phyloP scores from a whole-genome alignment of 164 flowering plant species.

The Buxus sempervirens region DNA sequence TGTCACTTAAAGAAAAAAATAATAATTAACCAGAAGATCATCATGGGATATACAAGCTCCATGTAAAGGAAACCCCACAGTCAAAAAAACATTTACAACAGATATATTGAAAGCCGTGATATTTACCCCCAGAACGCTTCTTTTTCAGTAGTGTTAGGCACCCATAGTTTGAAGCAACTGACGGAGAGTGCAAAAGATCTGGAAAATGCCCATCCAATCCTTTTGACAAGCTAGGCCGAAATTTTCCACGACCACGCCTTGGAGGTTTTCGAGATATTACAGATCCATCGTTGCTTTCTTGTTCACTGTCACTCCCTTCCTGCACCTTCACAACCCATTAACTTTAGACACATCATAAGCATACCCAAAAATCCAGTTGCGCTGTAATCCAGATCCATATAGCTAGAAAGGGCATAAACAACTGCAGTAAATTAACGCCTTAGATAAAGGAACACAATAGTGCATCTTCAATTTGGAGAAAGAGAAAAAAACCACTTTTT shows the following conservation, averaged over 20 bases:
- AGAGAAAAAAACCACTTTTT: neutral
- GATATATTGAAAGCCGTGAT: neutral
- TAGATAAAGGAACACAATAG: neutral
- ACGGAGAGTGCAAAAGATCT: slow-evolving; percentile 38
- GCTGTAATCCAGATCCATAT: neutral
- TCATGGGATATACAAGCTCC: too few relatives aligned
- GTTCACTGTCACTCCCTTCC: slow-evolving; percentile 82
- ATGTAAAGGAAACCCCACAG: too few relatives aligned
- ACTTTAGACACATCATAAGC: slow-evolving; percentile 3
- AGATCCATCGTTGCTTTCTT: slow-evolving; percentile 65
- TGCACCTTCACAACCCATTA: slow-evolving; percentile 27
- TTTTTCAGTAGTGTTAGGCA: slow-evolving; percentile 65
- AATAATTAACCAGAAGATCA: too few relatives aligned
- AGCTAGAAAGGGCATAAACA: neutral
- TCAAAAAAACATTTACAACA: neutral
- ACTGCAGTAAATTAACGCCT: neutral
- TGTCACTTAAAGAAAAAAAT: neutral
- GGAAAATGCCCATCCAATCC: slow-evolving; percentile 32
- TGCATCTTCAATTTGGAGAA: neutral
- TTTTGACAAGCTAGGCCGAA: slow-evolving; percentile 32
- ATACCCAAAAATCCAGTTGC: neutral
- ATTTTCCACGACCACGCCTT: slow-evolving; percentile 58
- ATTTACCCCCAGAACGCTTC: slow-evolving; percentile 61
- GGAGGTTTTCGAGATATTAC: slow-evolving; percentile 47
- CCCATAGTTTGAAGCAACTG: slow-evolving; percentile 50